These are phyloP conservation scores for Fomitopsis pulvina DNA, from an alignment of 768 basidiomycete species.

Conservation along the genomic window DNA sequence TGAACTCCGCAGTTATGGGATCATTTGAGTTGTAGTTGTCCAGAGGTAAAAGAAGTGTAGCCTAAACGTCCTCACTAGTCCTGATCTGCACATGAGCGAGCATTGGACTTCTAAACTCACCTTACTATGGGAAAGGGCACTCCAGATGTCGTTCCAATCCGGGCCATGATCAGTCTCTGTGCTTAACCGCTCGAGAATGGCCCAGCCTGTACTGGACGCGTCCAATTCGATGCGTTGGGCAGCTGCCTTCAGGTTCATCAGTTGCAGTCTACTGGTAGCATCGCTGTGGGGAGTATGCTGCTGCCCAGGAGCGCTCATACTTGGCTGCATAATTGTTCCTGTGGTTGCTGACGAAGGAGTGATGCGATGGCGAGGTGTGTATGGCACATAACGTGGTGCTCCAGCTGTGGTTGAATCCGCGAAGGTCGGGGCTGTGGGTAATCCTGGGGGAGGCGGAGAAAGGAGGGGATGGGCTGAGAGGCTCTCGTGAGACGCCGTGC, in stretches of 20 bases:
- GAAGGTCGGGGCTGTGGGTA: constrained; percentile 20
- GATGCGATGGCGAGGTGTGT: constrained; percentile 67
- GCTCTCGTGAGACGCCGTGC: constrained; percentile 38
- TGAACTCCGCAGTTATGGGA: constrained; percentile 61
- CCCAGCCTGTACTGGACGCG: constrained; percentile 62
- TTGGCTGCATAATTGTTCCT: constrained; percentile 33
- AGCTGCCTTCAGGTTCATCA: constrained; percentile 68
- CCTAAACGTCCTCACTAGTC: constrained; percentile 41
- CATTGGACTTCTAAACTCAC: constrained; percentile 31
- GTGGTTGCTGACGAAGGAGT: constrained; percentile 42
- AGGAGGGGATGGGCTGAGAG: constrained; percentile 62
- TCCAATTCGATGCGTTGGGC: constrained; percentile 66
- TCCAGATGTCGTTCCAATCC: constrained; percentile 72
- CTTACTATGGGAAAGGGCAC: constrained; percentile 56
- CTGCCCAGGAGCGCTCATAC: constrained; percentile 25
- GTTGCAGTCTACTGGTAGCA: constrained; percentile 62
- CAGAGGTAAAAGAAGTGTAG: constrained; percentile 72
- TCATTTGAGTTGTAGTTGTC: constrained; percentile 48
- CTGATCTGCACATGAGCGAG: background rate
- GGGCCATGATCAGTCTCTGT: constrained; percentile 39
- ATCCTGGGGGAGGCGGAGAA: constrained; percentile 32
- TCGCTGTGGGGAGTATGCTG: constrained; percentile 46
- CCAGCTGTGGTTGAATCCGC: constrained; percentile 7
- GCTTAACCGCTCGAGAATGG: constrained; percentile 67
- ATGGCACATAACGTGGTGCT: constrained; percentile 59